A percentile compares a stretch with the other conserved stretches of the same genome.
phyloP scores from a whole-genome alignment of 1,139 yeast species.

The Yamadazyma sp. region DNA sequence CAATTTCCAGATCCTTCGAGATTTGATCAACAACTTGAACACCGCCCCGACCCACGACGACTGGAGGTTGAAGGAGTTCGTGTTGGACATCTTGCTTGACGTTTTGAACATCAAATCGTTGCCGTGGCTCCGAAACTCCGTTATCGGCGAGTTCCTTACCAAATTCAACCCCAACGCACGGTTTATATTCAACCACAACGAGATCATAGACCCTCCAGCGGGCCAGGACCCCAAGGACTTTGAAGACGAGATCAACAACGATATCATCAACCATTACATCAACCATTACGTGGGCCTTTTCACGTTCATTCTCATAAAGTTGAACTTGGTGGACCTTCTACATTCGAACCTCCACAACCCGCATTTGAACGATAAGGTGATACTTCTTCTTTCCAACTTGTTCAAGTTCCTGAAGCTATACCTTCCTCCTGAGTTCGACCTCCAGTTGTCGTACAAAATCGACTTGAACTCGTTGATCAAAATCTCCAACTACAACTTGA shows the following conservation, averaged over 20 bases:
- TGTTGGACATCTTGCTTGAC: conserved; percentile 73
- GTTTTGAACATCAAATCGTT: conserved; percentile 60
- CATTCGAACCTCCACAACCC: conserved; percentile 42
- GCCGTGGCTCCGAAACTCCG: conserved; percentile 52
- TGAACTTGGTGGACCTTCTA: conserved; percentile 56
- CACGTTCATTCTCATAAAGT: conserved; percentile 51
- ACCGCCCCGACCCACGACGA: conserved; percentile 39
- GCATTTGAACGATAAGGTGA: conserved; percentile 51
- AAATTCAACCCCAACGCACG: conserved; percentile 12
- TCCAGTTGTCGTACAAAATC: conserved; percentile 14
- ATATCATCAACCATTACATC: conserved; percentile 20
- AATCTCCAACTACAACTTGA: conserved; percentile 13
- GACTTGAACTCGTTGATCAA: conserved; percentile 13
- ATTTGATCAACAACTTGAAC: conserved; percentile 58
- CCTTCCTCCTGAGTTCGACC: conserved; percentile 43
- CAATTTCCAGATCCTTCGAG: conserved; percentile 34
- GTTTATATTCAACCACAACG: conserved; percentile 6
- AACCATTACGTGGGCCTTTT: conserved; percentile 68
- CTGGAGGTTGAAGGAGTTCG: conserved; percentile 50
- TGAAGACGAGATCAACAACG: conserved; percentile 17
- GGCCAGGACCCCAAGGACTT: neutral
- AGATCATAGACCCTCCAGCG: neutral
- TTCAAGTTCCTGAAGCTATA: conserved; percentile 54
- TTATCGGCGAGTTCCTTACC: conserved; percentile 32
- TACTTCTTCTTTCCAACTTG: conserved; percentile 63